Conservation (phyloP, 805 yeast genomes). For the Monosporozyma aquatica region DNA sequence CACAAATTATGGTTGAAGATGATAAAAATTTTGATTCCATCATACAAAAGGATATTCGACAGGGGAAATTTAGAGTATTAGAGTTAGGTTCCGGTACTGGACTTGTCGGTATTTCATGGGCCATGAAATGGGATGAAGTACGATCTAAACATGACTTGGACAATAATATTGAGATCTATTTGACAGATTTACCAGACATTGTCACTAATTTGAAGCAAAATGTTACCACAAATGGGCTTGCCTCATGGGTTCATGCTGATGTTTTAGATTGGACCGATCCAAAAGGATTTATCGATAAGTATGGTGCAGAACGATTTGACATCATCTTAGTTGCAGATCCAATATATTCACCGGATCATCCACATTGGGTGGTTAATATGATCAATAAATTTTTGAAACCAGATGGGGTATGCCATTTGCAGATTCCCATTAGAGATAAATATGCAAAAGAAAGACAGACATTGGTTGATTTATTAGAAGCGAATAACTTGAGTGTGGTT, state of each 20-base stretch:
- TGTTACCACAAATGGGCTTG: conserved; percentile 40
- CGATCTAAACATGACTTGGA: conserved; percentile 15
- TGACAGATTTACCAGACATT: conserved; percentile 79
- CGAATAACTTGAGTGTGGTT: conserved; percentile 22
- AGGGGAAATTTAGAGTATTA: conserved; percentile 30
- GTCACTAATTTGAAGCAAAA: conserved; percentile 58
- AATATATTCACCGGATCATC: conserved; percentile 76
- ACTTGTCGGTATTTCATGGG: conserved; percentile 66
- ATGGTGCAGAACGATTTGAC: conserved; percentile 35
- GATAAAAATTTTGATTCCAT: neutral
- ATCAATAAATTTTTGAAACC: conserved; percentile 42
- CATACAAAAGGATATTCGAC: neutral
- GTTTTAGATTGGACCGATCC: conserved; percentile 79
- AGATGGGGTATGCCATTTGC: conserved; percentile 42
- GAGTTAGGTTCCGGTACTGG: conserved; percentile 98
- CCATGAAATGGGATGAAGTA: conserved; percentile 25
- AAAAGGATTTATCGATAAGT: conserved; percentile 25
- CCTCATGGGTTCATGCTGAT: conserved; percentile 30
- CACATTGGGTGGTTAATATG: conserved; percentile 59
- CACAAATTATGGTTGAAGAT: conserved; percentile 39
- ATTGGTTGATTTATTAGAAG: conserved; percentile 48
- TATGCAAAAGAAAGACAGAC: conserved; percentile 55
- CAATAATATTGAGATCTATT: conserved; percentile 34
- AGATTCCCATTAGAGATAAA: conserved; percentile 63
- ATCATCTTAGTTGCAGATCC: conserved; percentile 80